phyloP scores from a whole-genome alignment of 2,329 filamentous ascomycete genomes.

The Aspergillus thermomutatus region DNA sequence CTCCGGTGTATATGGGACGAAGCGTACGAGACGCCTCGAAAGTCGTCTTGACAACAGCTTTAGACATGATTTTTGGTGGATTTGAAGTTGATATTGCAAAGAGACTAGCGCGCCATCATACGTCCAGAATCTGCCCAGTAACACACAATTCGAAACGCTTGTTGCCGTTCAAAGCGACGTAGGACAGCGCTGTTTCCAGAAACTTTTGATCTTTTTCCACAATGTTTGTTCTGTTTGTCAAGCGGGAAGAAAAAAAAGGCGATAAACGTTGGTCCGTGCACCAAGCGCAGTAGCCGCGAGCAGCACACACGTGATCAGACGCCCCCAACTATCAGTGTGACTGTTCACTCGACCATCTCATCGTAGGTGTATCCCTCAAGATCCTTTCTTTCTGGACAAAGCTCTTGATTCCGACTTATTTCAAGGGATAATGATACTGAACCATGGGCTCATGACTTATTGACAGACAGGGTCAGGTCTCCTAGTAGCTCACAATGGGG shows the following conservation, averaged over 20 bases:
- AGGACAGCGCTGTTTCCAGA: slow-evolving; percentile 15
- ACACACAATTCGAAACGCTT: slow-evolving; percentile 12
- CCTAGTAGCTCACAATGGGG: slow-evolving; percentile 32
- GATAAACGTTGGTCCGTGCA: slow-evolving; percentile 32
- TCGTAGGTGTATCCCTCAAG: background rate
- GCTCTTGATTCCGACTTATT: background rate
- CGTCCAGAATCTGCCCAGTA: slow-evolving; percentile 10
- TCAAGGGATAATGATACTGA: background rate
- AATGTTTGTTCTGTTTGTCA: slow-evolving; percentile 32
- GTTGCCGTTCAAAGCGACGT: slow-evolving; percentile 9
- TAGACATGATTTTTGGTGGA: slow-evolving; percentile 40
- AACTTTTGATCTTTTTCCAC: slow-evolving; percentile 37
- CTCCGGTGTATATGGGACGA: slow-evolving; percentile 90
- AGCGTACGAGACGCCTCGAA: slow-evolving; percentile 82
- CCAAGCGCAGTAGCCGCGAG: slow-evolving; percentile 17
- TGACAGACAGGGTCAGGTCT: background rate
- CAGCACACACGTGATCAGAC: slow-evolving; percentile 14
- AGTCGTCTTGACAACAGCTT: slow-evolving; percentile 70
- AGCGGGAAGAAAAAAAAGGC: background rate
- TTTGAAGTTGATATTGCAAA: background rate
- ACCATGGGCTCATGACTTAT: background rate
- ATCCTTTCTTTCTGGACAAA: background rate
- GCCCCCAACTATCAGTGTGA: background rate
- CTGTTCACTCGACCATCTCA: slow-evolving; percentile 2
- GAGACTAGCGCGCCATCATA: slow-evolving; percentile 20